Conservation (phyloP, 2,329 filamentous ascomycete species). For the Epichloe typhina region DNA sequence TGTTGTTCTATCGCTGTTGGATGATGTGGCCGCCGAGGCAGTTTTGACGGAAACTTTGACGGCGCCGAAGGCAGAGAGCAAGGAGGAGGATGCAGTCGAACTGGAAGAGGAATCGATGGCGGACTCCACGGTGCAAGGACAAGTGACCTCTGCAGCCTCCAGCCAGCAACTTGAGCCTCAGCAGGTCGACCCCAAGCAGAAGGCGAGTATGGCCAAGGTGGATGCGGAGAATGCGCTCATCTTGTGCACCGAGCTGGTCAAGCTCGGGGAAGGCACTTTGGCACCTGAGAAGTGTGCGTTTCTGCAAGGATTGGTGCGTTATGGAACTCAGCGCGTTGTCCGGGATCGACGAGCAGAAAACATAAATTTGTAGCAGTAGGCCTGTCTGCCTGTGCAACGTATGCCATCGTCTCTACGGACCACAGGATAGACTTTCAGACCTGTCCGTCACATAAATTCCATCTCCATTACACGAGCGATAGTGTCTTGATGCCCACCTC, state of each 20-base stretch:
- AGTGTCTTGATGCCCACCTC: not conserved
- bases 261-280: conserved; percentile 28
- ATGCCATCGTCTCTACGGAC: no score
- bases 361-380: not conserved
- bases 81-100: conserved; percentile 3
- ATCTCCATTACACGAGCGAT: not conserved
- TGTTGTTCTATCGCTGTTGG: conserved; percentile 30
- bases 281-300: conserved; percentile 23
- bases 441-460: no score
- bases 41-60: conserved; percentile 36
- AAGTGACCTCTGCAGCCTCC: not conserved
- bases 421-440: no score
- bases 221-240: conserved; percentile 51
- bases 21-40: conserved; percentile 27
- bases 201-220: conserved; percentile 32
- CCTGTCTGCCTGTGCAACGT: no score
- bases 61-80: conserved; percentile 19
- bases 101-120: conserved; percentile 9
- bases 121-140: conserved; percentile 12
- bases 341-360: conserved; percentile 7
- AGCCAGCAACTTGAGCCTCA: conserved; percentile 32
- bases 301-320: conserved; percentile 36
- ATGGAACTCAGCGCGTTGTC: conserved; percentile 34
- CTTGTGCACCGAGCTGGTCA: conserved; percentile 41
- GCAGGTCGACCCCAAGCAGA: conserved; percentile 29